Evolutionary conservation across 2,329 filamentous ascomycete species (phyloP), one percentile per base, ranked within the genome.

Genomic region (Exophiala mesophila): DNA sequence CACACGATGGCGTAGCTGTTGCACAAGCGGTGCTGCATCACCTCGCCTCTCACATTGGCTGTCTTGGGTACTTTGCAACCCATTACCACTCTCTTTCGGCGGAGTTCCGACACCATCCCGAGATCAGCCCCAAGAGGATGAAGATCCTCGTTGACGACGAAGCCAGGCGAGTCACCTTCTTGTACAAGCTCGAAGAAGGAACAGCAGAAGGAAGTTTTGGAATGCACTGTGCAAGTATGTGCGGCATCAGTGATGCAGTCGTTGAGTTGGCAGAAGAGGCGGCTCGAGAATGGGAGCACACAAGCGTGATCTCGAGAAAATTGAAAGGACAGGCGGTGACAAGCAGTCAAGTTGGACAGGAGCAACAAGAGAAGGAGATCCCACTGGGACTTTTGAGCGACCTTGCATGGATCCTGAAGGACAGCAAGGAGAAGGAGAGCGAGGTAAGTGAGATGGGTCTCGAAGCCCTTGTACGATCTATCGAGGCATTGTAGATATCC

Each of bases 161-260:
- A 34, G 77, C 87, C 44, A 78, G 87, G 17, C 80, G 82, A n/a
- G 82, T 98, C n/a, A 96, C 90, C 0, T 98, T 98, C 68, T 63
- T 98, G 41, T 98, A 98, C 69, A 89, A 87, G 58, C 77, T 98
- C 0, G 92, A 97, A 64, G 78, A 87, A 10, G 92, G 92, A 2
- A 88, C 97, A 7, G 92, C 92, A 0, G 89, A 97, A 64, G 92
- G 92, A 12, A 94, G 87, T 59, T 98, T 97, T 59, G 92, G 92
- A 57, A 98, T 98, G 92, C 92, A 98, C 64, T 98, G 92, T 61
- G 92, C 92, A 1, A 83, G 88, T 47, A 98, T 98, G 92, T 98
- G 92, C 57, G 92, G 92, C 1, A 97, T 98, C 51, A 80, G 88
- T 0, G 71, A 72, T 32, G 82, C 82, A 41, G 81, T 98, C 12